A percentile compares a stretch with the other conserved stretches of the same genome.
phyloP scores from a whole-genome alignment of 2,329 filamentous ascomycete species.

The Chrysosporium queenslandicum region DNA sequence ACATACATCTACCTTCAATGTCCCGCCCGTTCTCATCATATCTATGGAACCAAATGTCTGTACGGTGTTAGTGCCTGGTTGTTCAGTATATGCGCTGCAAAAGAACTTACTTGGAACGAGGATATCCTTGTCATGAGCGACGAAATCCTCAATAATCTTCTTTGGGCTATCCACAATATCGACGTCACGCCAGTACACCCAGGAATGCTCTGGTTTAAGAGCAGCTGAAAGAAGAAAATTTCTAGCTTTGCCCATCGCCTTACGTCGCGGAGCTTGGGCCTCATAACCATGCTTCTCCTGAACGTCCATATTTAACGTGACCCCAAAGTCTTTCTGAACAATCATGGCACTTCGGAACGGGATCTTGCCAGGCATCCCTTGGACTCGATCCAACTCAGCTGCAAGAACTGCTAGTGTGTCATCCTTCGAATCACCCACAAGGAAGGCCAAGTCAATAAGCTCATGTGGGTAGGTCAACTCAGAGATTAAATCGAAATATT shows the following conservation, averaged over 20 bases:
- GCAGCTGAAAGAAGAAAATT: constrained; percentile 83
- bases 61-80: constrained; percentile 11
- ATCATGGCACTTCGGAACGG: constrained; percentile 80
- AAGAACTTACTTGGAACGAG: constrained; percentile 78
- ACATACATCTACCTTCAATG: constrained; percentile 87
- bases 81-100: not conserved
- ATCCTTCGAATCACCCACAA: constrained; percentile 84
- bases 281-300: constrained; percentile 74
- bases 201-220: constrained; percentile 86
- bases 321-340: constrained; percentile 83
- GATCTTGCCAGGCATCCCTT: constrained; percentile 52
- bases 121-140: constrained; percentile 85
- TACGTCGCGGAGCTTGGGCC: constrained; percentile 80
- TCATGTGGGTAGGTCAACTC: constrained; percentile 89
- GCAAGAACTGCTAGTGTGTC: constrained; percentile 82
- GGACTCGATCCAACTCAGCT: constrained; percentile 76
- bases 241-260: constrained; percentile 77
- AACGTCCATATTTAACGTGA: constrained; percentile 61
- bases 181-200: constrained; percentile 98
- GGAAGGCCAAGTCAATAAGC: constrained; percentile 87
- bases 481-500: constrained; percentile 87
- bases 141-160: constrained; percentile 86
- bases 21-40: constrained; percentile 63
- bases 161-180: constrained; percentile 87
- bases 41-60: constrained; percentile 95